Evolutionary conservation across 352 stramenopile species (phyloP).

Genomic region (Heterotrichella gracilis): DNA sequence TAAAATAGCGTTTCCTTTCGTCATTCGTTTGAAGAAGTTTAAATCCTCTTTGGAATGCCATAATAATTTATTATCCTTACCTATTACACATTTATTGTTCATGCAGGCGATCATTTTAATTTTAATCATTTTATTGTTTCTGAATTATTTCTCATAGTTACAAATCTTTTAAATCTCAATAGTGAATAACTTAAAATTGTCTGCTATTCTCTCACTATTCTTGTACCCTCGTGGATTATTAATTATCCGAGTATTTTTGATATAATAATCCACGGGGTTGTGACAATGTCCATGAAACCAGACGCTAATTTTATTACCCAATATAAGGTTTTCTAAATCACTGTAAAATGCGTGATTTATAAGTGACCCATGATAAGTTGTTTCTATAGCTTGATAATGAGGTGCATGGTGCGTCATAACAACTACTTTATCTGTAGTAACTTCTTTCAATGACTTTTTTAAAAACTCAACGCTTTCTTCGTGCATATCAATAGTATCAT

Average conservation of each 20-base stretch:
- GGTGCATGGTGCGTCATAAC: slow-evolving; percentile 9
- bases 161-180: too few relatives aligned
- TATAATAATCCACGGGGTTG: background rate
- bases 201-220: too few relatives aligned
- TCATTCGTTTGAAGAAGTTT: too few relatives aligned
- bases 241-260: background rate
- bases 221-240: slow-evolving; percentile 10
- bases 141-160: too few relatives aligned
- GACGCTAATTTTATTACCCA: background rate
- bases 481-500: background rate
- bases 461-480: background rate
- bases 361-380: background rate
- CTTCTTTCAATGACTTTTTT: background rate
- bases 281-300: slow-evolving; percentile 11
- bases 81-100: too few relatives aligned
- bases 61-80: too few relatives aligned
- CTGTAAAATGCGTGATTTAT: slow-evolving; percentile 4
- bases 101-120: too few relatives aligned
- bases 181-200: too few relatives aligned
- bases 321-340: background rate
- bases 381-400: slow-evolving; percentile 9
- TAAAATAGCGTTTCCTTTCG: too few relatives aligned
- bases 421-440: too few relatives aligned
- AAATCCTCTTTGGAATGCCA: too few relatives aligned
- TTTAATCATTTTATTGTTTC: too few relatives aligned